Evolutionary conservation across 306 rosid species (phyloP).

Genomic region (Cotoneaster glaucophyllus): DNA sequence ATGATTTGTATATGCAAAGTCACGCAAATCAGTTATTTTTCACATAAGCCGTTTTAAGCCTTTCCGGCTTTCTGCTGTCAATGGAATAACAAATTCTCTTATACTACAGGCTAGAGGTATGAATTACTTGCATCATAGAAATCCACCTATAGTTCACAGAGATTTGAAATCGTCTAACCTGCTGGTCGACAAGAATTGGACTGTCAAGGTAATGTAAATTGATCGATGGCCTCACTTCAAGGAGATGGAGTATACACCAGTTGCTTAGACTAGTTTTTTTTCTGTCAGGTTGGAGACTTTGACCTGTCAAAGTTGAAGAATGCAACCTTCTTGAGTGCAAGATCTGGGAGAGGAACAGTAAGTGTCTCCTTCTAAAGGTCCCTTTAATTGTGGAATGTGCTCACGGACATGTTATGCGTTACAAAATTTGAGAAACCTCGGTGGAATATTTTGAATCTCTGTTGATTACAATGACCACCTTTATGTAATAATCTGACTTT

Average conservation of each 20-base stretch:
- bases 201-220: constrained; percentile 52
- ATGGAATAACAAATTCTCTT: not conserved
- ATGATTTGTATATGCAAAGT: not conserved
- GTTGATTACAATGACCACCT: not conserved
- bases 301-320: constrained; percentile 67
- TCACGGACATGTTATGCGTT: not conserved
- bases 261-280: constrained; percentile 12
- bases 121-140: constrained; percentile 73
- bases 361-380: constrained; percentile 4
- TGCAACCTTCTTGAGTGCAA: constrained; percentile 52
- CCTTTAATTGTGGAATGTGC: not conserved
- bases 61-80: not conserved
- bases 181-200: constrained; percentile 74
- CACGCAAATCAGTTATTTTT: not conserved
- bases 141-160: constrained; percentile 80
- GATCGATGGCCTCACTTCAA: not conserved
- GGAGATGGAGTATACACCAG: constrained; percentile 8
- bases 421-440: not conserved
- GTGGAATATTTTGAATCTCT: not conserved
- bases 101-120: constrained; percentile 66
- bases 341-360: constrained; percentile 76
- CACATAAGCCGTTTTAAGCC: not conserved
- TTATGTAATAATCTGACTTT: not conserved
- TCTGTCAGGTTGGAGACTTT: constrained; percentile 66
- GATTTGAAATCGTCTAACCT: constrained; percentile 77